Conservation (phyloP, 768 basidiomycete species). For the Lenzites betulinus region DNA sequence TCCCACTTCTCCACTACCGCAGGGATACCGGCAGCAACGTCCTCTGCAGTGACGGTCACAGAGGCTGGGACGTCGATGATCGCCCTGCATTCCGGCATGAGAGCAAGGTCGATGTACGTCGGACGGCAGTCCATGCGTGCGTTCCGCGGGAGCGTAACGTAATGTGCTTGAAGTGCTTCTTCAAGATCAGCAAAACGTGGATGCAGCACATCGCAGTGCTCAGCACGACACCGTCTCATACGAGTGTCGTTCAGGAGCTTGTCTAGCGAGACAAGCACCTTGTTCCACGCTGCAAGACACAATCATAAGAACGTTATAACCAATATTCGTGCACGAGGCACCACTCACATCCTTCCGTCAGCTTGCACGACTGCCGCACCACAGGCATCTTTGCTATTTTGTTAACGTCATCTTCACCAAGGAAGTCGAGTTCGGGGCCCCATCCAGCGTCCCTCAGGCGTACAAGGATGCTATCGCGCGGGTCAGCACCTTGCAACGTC, state of each 20-base stretch:
- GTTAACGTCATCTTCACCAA: background rate
- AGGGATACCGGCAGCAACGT: background rate
- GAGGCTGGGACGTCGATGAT: background rate
- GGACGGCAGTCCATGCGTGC: constrained; percentile 3
- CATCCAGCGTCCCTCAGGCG: background rate
- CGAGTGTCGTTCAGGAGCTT: background rate
- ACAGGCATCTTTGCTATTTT: background rate
- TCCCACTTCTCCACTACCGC: background rate
- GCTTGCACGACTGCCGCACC: background rate
- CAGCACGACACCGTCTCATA: background rate
- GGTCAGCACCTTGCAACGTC: background rate
- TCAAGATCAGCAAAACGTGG: background rate
- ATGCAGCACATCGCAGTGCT: background rate
- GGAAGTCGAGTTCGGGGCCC: constrained; percentile 3
- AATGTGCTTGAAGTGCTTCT: background rate
- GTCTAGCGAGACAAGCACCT: background rate
- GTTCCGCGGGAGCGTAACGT: background rate
- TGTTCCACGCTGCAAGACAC: background rate
- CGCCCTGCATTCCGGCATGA: background rate
- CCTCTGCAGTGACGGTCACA: background rate
- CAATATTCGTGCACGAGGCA: background rate
- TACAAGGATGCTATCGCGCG: background rate
- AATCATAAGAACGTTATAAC: background rate
- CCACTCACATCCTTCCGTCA: background rate
- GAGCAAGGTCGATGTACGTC: background rate